phyloP scores from a whole-genome alignment of 2,329 filamentous ascomycete species.

The Curvularia sp. region DNA sequence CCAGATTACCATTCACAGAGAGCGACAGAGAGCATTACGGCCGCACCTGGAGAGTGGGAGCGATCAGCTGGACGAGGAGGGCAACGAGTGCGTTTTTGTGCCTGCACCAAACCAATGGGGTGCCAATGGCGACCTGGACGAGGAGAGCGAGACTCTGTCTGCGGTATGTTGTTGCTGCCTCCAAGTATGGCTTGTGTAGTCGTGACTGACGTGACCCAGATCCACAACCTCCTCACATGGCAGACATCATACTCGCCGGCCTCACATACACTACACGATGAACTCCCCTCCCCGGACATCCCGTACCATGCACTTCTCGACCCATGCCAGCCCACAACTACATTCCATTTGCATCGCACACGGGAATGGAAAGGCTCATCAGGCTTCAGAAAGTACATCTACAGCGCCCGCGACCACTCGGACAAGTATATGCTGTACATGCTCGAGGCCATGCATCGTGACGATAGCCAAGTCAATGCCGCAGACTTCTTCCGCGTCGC shows the following conservation, averaged over 20 bases:
- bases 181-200: neutral
- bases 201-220: conserved; percentile 28
- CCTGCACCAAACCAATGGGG: conserved; percentile 51
- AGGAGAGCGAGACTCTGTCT: conserved; percentile 48
- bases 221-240: conserved; percentile 49
- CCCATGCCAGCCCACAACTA: conserved; percentile 41
- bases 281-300: conserved; percentile 44
- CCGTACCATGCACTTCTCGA: conserved; percentile 48
- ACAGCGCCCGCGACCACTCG: conserved; percentile 47
- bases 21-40: conserved; percentile 44
- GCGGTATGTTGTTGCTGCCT: conserved; percentile 35
- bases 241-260: conserved; percentile 46
- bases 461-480: conserved; percentile 44
- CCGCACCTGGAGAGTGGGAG: conserved; percentile 50
- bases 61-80: conserved; percentile 45
- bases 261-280: conserved; percentile 42
- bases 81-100: conserved; percentile 48
- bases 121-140: conserved; percentile 48
- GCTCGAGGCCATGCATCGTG: conserved; percentile 45
- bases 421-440: conserved; percentile 49
- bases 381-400: conserved; percentile 47
- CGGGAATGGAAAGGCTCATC: conserved; percentile 48
- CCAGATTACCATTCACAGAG: conserved; percentile 48
- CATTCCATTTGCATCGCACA: conserved; percentile 49
- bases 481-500: conserved; percentile 49